Evolutionary conservation across 352 stramenopile species (phyloP), one percentile per base, ranked within the genome.

Genomic region (Globisporangium nodosum): DNA sequence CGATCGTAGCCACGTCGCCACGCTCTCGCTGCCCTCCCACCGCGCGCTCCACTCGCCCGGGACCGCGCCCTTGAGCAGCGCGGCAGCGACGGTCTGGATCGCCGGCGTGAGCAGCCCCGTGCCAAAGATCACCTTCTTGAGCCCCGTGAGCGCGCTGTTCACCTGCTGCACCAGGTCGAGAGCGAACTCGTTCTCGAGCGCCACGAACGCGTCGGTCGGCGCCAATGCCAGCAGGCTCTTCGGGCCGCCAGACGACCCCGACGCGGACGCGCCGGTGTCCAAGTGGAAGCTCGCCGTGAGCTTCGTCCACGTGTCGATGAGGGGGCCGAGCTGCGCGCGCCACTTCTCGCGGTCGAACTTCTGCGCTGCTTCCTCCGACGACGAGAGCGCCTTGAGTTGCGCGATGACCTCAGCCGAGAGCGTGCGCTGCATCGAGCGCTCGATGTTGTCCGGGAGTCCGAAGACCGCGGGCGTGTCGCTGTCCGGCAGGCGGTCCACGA

Each of bases 341-440:
- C 92, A 98, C 51, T 91, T 87, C 45, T 97, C 89, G 24, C 90
- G 77, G 66, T 98, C 90, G 58, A 98, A 98, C n/a, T 77, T 86
- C 1, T 76, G 76, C 0, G 65, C 72, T 3, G 66, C 69, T 12
- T 79, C 68, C 52, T 85, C 75, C 55, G 69, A 90, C 27, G 83
- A 73, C 11, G 78, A 86, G 9, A 98, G 76, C 58, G 79, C 76
- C 49, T 95, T 85, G 30, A 98, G 75, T 53, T 97, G 83, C 13
- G 75, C 68, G 27, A 97, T 88, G n/a, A 98, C 84, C 13, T 83
- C 65, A 1, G 72, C 62, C 20, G 89, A 97, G 8, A 83, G 69
- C 21, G 88, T 85, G n/a, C 94, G 87, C 65, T 98, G 93, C 60
- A 98, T 90, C 3, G 80, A 97, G 1, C 90, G 75, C 65, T 98